Conservation (phyloP, 1,284 basidiomycete species). For the Heterobasidion irregulare region DNA sequence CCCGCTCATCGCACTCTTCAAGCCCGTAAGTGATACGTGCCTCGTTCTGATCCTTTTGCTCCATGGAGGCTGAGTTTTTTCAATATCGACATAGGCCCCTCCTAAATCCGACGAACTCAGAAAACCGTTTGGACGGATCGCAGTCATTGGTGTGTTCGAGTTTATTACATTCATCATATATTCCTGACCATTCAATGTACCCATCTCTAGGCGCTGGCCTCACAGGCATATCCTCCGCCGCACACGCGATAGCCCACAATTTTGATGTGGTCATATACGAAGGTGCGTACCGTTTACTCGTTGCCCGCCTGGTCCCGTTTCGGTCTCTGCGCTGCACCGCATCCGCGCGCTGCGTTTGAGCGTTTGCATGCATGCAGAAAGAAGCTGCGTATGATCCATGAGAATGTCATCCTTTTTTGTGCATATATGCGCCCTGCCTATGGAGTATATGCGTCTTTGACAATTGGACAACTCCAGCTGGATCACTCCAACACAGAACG, state of each 20-base stretch:
- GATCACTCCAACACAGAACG: too few species aligned
- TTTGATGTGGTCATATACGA: constrained; percentile 50
- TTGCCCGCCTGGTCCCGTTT: too few species aligned
- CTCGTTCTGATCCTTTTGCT: not conserved
- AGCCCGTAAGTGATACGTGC: constrained; percentile 23
- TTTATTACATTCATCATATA: not conserved
- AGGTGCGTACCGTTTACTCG: constrained; percentile 15
- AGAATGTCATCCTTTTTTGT: not conserved
- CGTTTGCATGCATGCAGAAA: too few species aligned
- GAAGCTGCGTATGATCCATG: not conserved
- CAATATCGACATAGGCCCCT: constrained; percentile 10
- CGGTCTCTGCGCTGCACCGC: too few species aligned
- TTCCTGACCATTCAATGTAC: not conserved
- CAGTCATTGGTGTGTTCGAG: constrained; percentile 35
- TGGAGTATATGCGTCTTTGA: not conserved
- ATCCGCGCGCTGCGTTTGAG: too few species aligned
- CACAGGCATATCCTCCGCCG: constrained; percentile 42
- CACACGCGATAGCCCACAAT: constrained; percentile 43
- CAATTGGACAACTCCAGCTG: not conserved
- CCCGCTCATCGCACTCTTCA: constrained; percentile 32
- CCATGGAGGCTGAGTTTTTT: not conserved
- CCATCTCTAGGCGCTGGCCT: constrained; percentile 22
- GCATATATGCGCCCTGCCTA: not conserved
- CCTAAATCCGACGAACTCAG: constrained; percentile 21
- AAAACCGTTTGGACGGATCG: constrained; percentile 33